Percentiles rank a stretch among this genome's conserved stretches.
phyloP scores from a whole-genome alignment of 129 eudicot species.

The Arctium minus region DNA sequence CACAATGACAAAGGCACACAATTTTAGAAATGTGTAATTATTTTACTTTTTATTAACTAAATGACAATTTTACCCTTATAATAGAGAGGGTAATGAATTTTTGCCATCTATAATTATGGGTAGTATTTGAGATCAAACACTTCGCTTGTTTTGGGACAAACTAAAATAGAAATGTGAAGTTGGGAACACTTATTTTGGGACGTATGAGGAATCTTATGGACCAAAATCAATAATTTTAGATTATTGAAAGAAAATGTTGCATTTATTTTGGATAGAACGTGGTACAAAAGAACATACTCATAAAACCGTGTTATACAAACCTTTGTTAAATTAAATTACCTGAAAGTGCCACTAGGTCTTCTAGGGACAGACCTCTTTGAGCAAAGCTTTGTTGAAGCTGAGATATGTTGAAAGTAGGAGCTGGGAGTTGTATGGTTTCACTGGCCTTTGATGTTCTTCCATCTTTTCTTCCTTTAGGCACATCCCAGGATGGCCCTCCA shows the following conservation, averaged over 20 bases:
- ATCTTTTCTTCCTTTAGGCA: conserved; percentile 86
- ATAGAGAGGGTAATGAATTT: background rate
- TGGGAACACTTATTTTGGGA: too few relatives aligned
- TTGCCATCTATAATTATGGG: background rate
- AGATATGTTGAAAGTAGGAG: conserved; percentile 68
- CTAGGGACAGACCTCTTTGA: conserved; percentile 69
- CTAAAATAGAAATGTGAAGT: too few relatives aligned
- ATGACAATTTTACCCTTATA: background rate
- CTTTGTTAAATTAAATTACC: conserved; percentile 33
- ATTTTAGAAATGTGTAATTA: background rate
- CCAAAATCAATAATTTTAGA: background rate
- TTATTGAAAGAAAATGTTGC: background rate
- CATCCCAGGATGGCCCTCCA: conserved; percentile 86
- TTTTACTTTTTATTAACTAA: background rate
- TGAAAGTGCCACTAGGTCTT: conserved; percentile 82
- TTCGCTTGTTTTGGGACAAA: background rate
- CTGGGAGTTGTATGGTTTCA: conserved; percentile 64
- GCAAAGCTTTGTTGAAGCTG: conserved; percentile 79
- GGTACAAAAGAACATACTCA: background rate
- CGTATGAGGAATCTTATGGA: background rate
- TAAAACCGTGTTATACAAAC: background rate
- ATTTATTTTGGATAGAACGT: background rate
- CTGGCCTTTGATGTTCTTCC: conserved; percentile 79
- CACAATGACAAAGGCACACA: too few relatives aligned
- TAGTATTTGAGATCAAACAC: background rate